Percentiles rank a stretch among this genome's conserved stretches.
Evolutionary conservation across 345 rosid genomes (phyloP).

Genomic region (Lumnitzera racemosa): DNA sequence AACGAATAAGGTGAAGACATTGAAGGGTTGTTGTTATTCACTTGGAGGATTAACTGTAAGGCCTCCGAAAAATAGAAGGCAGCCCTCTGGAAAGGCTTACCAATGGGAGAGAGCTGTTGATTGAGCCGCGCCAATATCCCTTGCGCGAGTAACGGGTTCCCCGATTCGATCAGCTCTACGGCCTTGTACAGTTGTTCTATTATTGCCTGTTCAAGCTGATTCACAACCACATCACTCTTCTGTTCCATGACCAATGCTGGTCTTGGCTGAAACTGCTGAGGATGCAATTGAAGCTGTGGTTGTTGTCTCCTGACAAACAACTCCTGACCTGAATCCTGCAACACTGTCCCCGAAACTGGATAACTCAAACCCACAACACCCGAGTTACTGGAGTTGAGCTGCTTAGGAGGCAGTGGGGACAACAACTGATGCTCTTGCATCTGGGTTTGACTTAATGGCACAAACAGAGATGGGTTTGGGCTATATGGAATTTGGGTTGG

Average conservation of each 20-base stretch:
- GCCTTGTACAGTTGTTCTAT: conserved; percentile 74
- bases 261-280: conserved; percentile 37
- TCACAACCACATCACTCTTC: conserved; percentile 43
- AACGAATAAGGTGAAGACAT: conserved; percentile 37
- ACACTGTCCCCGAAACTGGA: too few species aligned
- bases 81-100: conserved; percentile 76
- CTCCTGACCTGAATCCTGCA: too few species aligned
- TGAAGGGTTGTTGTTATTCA: conserved; percentile 6
- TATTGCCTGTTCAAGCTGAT: conserved; percentile 62
- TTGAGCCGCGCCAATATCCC: conserved; percentile 99
- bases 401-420: conserved; percentile 6
- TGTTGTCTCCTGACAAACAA: too few species aligned
- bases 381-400: conserved; percentile 8
- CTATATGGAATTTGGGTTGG: conserved; percentile 24
- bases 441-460: conserved; percentile 26
- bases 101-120: conserved; percentile 85
- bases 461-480: conserved; percentile 41
- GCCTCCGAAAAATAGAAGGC: conserved; percentile 79
- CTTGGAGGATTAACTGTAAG: conserved; percentile 47
- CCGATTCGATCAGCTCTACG: conserved; percentile 81
- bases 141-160: conserved; percentile 86
- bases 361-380: too few species aligned
- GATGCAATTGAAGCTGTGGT: too few species aligned
- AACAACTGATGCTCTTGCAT: conserved; percentile 40
- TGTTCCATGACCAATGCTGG: conserved; percentile 22